Percentiles rank a stretch among this genome's conserved stretches.
These are phyloP conservation scores for Thraustotheca clavata DNA, from an alignment of 352 stramenopile genomes.

Conservation along the genomic window DNA sequence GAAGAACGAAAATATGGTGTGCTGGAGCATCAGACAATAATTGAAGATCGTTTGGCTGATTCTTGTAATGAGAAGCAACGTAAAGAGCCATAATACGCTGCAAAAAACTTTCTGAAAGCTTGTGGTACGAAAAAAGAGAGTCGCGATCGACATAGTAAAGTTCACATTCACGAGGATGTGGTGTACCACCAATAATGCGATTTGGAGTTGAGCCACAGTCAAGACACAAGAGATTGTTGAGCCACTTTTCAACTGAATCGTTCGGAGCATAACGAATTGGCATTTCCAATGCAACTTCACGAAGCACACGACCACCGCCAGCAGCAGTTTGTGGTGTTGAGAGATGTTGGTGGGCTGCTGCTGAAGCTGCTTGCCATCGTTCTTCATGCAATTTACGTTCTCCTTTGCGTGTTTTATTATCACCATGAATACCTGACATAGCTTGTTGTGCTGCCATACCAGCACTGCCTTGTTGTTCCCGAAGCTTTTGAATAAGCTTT, in stretches of 20 bases:
- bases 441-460: slow-evolving; percentile 45
- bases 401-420: slow-evolving; percentile 90
- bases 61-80: slow-evolving; percentile 99
- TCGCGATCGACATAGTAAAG: slow-evolving; percentile 99
- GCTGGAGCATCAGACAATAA: slow-evolving; percentile 97
- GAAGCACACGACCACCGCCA: slow-evolving; percentile 67
- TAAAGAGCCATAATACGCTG: slow-evolving; percentile 94
- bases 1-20: slow-evolving; percentile 97
- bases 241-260: slow-evolving; percentile 96
- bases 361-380: slow-evolving; percentile 89
- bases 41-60: slow-evolving; percentile 99
- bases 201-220: slow-evolving; percentile 80
- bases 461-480: slow-evolving; percentile 86
- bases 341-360: slow-evolving; percentile 50
- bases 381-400: slow-evolving; percentile 96
- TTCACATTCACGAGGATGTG: slow-evolving; percentile 94
- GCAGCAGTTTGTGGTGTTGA: slow-evolving; percentile 34
- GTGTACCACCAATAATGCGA: slow-evolving; percentile 88
- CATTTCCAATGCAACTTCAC: slow-evolving; percentile 94
- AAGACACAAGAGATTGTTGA: slow-evolving; percentile 96
- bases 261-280: slow-evolving; percentile 96
- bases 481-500: slow-evolving; percentile 98
- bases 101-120: slow-evolving; percentile 94
- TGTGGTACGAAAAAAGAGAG: slow-evolving; percentile 99
- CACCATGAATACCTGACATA: slow-evolving; percentile 69